phyloP scores from a whole-genome alignment of 2,329 filamentous ascomycete genomes.

The Neopestalotiopsis rosae region DNA sequence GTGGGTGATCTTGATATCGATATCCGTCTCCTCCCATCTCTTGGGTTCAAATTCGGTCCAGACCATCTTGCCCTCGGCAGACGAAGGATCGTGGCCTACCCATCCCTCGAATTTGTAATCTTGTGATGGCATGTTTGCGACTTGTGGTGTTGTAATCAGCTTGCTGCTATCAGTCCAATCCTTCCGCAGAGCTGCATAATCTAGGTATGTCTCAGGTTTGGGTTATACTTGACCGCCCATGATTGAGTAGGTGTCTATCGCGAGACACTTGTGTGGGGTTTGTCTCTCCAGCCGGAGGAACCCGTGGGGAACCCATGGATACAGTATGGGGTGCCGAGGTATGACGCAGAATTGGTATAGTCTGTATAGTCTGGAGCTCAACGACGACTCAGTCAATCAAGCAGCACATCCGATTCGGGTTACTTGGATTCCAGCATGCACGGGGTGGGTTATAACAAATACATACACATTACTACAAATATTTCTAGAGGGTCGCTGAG shows the following conservation, averaged over 20 bases:
- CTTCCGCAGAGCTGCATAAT: no score
- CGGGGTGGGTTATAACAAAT: no score
- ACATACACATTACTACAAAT: no score
- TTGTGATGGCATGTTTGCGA: slow-evolving; percentile 13
- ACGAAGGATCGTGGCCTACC: slow-evolving; percentile 18
- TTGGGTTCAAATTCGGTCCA: slow-evolving; percentile 46
- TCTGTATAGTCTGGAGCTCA: no score
- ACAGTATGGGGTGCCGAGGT: slow-evolving; percentile 12
- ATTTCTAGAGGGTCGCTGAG: no score
- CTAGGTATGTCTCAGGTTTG: no score
- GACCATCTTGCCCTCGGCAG: slow-evolving; percentile 21
- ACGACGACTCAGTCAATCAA: no score
- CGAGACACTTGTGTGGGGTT: background rate
- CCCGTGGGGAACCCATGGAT: slow-evolving; percentile 7
- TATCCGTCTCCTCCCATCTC: slow-evolving; percentile 50
- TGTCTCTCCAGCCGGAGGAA: slow-evolving; percentile 3
- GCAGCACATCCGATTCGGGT: no score
- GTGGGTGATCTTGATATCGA: slow-evolving; percentile 54
- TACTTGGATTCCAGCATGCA: no score
- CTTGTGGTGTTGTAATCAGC: background rate
- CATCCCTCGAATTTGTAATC: slow-evolving; percentile 23
- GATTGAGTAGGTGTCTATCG: background rate
- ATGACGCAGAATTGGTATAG: slow-evolving; percentile 4
- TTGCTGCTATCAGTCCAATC: background rate
- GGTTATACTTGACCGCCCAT: background rate